Evolutionary conservation across 2,329 filamentous ascomycete species (phyloP), one percentile per base, ranked within the genome.

Genomic region (Beauveria bassiana): DNA sequence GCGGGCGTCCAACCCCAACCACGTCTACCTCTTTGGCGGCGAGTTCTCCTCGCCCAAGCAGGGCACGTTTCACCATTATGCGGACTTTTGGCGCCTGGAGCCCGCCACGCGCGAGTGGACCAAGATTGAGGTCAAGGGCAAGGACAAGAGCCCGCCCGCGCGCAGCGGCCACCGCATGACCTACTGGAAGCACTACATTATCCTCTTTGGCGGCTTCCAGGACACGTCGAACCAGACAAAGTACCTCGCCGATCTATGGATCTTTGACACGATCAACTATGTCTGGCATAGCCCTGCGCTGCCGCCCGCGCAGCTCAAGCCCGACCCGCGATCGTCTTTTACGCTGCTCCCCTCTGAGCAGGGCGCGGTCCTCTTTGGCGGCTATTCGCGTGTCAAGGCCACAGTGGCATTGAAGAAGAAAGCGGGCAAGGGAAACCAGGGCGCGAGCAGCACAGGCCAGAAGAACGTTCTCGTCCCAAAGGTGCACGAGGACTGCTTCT

Each of bases 61-160:
- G 75, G 95, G 95, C 4, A 98, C 93, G 0, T 99, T 99, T 70
- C 97, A 99, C 74, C 95, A 99, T 75, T 99, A 99, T 78, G 96
- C 96, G 70, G 95, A 98, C 76, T 98, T 99, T 73, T 99, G 95
- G 93, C 83, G 89, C 55, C 82, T 98, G 49, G 93, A 98, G 70
- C 89, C 93, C 0, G 83, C 82, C 9, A 87, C 85, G 8, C 83
- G 92, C 68, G 95, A 99, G 77, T 99, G 95, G 95, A 90, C 86
- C 61, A 89, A 93, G 64, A 80, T 99, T 40, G 95, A 99, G 73
- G 82, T 81, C 68, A 85, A 84, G 77, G 90, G 90, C 62, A 85
- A 85, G 77, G 89, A 90, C 61, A 90, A 90, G 73, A 82, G 83
- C 42, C 93, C 93, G 45, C 88, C 91, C 2, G 92, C 93, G 3